Evolutionary conservation across 345 rosid species (phyloP), one percentile per base, ranked within the genome.

Genomic region (Eucalyptus pauciflora): DNA sequence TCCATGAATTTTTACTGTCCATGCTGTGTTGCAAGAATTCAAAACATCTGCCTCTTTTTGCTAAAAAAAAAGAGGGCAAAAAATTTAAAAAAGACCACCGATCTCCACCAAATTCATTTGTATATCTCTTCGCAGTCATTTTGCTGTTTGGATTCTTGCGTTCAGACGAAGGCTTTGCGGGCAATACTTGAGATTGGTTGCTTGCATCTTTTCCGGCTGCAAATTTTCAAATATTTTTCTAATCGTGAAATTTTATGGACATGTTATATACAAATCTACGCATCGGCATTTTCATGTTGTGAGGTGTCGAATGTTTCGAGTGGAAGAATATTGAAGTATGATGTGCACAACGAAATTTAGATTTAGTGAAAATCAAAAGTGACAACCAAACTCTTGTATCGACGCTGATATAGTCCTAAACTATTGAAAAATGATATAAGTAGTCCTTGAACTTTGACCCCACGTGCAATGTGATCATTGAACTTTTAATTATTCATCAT

Each of bases 11-110:
- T 29, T 41, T 41, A 76, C 85, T 41, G 85, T 76, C 50, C 31
- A 60, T 31, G 80, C 60, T 31, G n/a, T 89, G 90, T 85, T 89
- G 81, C 80, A n/a, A 13, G 87, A 33, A 85, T 89, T 62, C 48
- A 86, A 48, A 89, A 89, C 90, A 89, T 85, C n/a, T 89, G 41
- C 81, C 87, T 89, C 90, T 85, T 87, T 54, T 46, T 89, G 58
- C 87, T 62, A 86, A 54, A 88, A 37, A 13, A 18, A 71, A 76
- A 37, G 25, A 76, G 27, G 83, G 17, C 43, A 31, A 69, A 17
- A 16, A 69, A 69, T 9, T 37, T 10, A 20, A 3, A 52, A 50
- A 15, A 41, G 8, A 16, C 81, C 33, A 49, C 25, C 76, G 37
- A 45, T 37, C 45, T 13, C 37, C 18, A 46, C 50, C 69, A 37